Base-by-base conservation (phyloP, 352 stramenopile species). In the Phytophthora sp. region DNA sequence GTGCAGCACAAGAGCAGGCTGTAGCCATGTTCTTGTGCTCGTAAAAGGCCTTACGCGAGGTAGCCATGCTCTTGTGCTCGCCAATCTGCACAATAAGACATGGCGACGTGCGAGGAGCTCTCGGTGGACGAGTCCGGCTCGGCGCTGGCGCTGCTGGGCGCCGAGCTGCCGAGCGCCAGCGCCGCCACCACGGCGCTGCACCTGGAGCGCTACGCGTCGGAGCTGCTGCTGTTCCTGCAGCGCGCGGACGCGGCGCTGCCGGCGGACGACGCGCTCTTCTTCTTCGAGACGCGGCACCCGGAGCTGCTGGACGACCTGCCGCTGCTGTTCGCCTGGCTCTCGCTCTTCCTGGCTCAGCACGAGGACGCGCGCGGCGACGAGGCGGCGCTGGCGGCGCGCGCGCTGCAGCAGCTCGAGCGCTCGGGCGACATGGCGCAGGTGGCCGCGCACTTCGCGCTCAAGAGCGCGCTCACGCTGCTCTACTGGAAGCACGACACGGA, bases 231-330 rank as follows among this genome's bases (percentile, higher is more conserved):
- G 48, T 89, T 73, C 73, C 66, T 91, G 46, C 73, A 76, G 18
- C 57, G 54, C 26, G 64, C 76, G 11, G 65, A 74, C 31, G 50
- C 62, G 34, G 54, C 66, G 17, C 42, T 41, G 15, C 70, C 63
- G 2, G 69, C 73, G 1, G 83, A 92, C 31, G 80, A 92, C 52
- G 77, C 82, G 24, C 61, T 92, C 43, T 84, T 81, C 44, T 92
- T 86, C 62, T 79, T 90, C 34, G 75, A 90, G 55, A 79, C 74
- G 31, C 75, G 67, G 12, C 77, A 81, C 45, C 83, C 83, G 3
- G 79, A 89, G 46, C 49, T 85, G n/a, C 62, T 90, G 34, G 70
- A 81, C 32, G 69, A 75, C 21, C 44, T 76, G 12, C 72, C 67
- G 17, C 66, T 71, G 35, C 64, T 82, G 7, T 92, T 92, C 51